Evolutionary conservation across 805 yeast genomes (phyloP), one percentile per base, ranked within the genome.

Genomic region (Metschnikowia peoriensis): DNA sequence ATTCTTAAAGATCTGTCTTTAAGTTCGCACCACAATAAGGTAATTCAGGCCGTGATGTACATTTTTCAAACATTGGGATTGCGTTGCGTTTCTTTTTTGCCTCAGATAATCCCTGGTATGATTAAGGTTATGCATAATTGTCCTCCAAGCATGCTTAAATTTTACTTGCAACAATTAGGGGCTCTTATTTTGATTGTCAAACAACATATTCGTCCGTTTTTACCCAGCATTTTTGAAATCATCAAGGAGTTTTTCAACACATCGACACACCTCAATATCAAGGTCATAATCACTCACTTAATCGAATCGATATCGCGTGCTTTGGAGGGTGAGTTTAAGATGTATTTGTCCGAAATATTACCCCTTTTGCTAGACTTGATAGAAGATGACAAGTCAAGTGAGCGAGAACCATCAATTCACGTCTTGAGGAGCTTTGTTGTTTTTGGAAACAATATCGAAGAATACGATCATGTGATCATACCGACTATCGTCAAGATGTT

Each of bases 11-110:
- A 94, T 67, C 82, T 88, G 0, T 89, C 97, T 0, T 75, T 93
- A 51, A 85, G 89, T 9, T 76, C 88, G 0, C 96, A 92, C 64
- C 98, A 94, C 65, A 88, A 92, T 2, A 86, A 89, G 16, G 96
- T 91, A 28, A 89, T 92, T n/a, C 97, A 92, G 61, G 96, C 98
- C 0, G 86, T 94, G 41, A 87, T 91, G 81, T 85, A 87, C 60
- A 92, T 94, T 44, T 92, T 92, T 75, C 90, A 88, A 66, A 86
- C 96, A 1, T 75, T 94, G 55, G 97, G 97, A 0, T 75, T 88
- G 52, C 83, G 93, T 51, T 92, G 97, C 68, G 94, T 92, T 14
- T 84, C 92, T n/a, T 93, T 89, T 66, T 71, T 96, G 51, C 88
- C 88, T 29, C 89, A 89, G 52, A 89, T 93, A 11, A 84, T 94